A percentile compares a stretch with the other conserved stretches of the same genome.
Evolutionary conservation across 2,329 filamentous ascomycete species (phyloP).

Genomic region (Alternaria solani): DNA sequence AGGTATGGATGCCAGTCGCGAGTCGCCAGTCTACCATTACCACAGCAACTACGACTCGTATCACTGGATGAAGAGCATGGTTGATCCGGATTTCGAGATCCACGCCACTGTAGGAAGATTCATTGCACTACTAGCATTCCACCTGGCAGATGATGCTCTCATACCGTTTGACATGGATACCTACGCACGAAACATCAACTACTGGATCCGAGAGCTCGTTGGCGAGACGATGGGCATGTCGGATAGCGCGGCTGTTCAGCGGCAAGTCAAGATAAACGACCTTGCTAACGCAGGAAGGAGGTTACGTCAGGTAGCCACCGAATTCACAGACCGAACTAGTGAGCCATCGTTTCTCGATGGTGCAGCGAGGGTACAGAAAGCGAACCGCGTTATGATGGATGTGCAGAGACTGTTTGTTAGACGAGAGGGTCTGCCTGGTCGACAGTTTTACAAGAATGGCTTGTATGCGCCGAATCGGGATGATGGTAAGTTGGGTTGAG

Average conservation of each 20-base stretch:
- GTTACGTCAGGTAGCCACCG: background rate
- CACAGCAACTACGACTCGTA: slow-evolving; percentile 59
- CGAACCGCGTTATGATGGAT: slow-evolving; percentile 9
- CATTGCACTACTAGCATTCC: slow-evolving; percentile 54
- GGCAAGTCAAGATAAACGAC: background rate
- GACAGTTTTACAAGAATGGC: slow-evolving; percentile 18
- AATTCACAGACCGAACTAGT: background rate
- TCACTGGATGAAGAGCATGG: slow-evolving; percentile 61
- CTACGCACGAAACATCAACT: slow-evolving; percentile 23
- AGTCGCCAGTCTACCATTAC: slow-evolving; percentile 57
- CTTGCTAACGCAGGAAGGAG: background rate
- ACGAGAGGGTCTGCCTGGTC: slow-evolving; percentile 9
- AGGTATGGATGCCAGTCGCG: slow-evolving; percentile 32
- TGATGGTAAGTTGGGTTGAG: slow-evolving; percentile 2
- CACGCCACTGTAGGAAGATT: slow-evolving; percentile 61
- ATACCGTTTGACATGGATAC: slow-evolving; percentile 49
- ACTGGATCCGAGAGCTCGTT: slow-evolving; percentile 11
- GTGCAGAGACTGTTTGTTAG: slow-evolving; percentile 16
- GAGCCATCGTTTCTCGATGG: background rate
- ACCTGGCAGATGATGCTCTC: slow-evolving; percentile 50
- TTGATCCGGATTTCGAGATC: slow-evolving; percentile 59
- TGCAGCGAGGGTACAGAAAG: background rate
- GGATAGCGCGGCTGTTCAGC: background rate
- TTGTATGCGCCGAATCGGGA: slow-evolving; percentile 19
- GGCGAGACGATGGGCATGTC: background rate